Conservation (phyloP, 23 red algal species). For the Gracilaria domingensis region DNA sequence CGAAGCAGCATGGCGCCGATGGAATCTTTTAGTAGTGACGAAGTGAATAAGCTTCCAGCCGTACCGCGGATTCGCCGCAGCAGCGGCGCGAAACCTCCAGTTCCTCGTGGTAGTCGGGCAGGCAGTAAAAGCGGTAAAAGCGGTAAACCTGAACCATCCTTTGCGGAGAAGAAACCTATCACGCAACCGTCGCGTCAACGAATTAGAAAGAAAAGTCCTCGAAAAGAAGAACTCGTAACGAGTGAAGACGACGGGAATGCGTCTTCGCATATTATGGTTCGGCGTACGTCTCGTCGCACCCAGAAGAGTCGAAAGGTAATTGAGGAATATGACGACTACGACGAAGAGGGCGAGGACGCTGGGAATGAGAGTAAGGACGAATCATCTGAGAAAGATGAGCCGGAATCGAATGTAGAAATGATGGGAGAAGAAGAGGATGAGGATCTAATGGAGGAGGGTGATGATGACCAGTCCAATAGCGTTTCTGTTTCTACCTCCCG, state of each 20-base stretch:
- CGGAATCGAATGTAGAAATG: slow-evolving; percentile 26
- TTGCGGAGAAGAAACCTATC: slow-evolving; percentile 4
- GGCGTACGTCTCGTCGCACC: slow-evolving; percentile 30
- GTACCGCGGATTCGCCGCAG: slow-evolving; percentile 46
- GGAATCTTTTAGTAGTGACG: slow-evolving; percentile 53
- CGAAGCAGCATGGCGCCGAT: slow-evolving; percentile 9
- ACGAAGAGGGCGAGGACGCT: slow-evolving; percentile 24
- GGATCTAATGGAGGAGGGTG: slow-evolving; percentile 29
- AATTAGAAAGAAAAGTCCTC: slow-evolving; percentile 3
- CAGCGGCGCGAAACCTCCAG: not conserved
- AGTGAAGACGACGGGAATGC: slow-evolving; percentile 36
- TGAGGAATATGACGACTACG: slow-evolving; percentile 23
- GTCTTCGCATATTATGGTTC: not conserved
- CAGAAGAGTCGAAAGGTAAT: slow-evolving; percentile 20
- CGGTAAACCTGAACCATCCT: not conserved
- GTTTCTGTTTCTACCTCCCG: not conserved
- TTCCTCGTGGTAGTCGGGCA: not conserved
- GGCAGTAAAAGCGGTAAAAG: not conserved
- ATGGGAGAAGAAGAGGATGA: slow-evolving; percentile 41
- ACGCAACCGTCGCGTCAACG: slow-evolving; percentile 7
- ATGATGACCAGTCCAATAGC: slow-evolving; percentile 18
- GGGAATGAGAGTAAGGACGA: slow-evolving; percentile 23
- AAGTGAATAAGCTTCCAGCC: slow-evolving; percentile 42
- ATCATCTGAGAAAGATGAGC: not conserved
- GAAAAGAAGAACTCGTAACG: slow-evolving; percentile 16